Percentiles rank a stretch among this genome's conserved stretches.
Conservation (phyloP, 169 alveolate genomes). For the Miamiensis avidus region DNA sequence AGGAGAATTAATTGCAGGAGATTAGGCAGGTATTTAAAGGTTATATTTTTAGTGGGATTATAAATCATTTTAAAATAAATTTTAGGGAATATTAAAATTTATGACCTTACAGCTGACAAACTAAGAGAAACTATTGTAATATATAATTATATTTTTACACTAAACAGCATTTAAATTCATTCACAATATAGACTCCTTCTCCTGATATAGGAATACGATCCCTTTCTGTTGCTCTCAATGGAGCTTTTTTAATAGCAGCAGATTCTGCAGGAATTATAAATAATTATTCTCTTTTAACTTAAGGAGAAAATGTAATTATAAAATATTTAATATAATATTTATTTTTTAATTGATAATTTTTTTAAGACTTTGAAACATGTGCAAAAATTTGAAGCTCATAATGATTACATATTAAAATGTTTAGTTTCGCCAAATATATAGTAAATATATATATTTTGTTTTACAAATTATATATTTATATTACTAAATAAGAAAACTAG, state of each 20-base stretch:
- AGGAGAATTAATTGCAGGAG: slow-evolving; percentile 73
- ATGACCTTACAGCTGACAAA: slow-evolving; percentile 28
- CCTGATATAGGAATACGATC: slow-evolving; percentile 66
- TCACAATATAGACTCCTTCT: slow-evolving; percentile 34
- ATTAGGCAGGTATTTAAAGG: slow-evolving; percentile 46
- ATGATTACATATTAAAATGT: slow-evolving; percentile 60
- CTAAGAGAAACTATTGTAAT: slow-evolving; percentile 23
- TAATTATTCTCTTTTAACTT: slow-evolving; percentile 31
- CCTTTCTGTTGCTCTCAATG: slow-evolving; percentile 65
- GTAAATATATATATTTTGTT: neutral
- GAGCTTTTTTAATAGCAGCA: slow-evolving; percentile 58
- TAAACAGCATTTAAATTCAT: neutral
- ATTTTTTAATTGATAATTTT: neutral
- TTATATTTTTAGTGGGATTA: too few species aligned
- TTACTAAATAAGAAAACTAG: slow-evolving; percentile 35
- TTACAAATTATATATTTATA: too few species aligned
- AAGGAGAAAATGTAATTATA: slow-evolving; percentile 20
- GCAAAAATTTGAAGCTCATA: slow-evolving; percentile 68
- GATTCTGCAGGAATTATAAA: slow-evolving; percentile 57
- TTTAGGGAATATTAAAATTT: slow-evolving; percentile 29
- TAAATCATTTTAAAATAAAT: too few species aligned
- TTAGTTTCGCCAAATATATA: slow-evolving; percentile 46
- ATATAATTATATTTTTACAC: too few species aligned
- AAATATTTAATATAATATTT: neutral
- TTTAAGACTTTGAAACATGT: slow-evolving; percentile 29